Base-by-base conservation (phyloP, 2,329 filamentous ascomycete genomes). In the Botrytis sinoallii region DNA sequence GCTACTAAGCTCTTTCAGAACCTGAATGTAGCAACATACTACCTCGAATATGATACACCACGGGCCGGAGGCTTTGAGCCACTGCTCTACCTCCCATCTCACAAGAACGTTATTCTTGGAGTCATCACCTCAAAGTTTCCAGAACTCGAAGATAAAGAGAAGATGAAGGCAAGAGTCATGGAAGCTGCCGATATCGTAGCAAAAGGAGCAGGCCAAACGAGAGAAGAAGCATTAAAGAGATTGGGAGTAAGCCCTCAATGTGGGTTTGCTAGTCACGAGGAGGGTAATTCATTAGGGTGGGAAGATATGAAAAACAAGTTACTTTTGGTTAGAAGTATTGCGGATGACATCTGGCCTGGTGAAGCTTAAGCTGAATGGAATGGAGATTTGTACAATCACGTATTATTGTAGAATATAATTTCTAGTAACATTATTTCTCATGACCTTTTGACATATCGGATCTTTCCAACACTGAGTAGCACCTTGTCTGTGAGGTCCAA, bases 291-390 rank as follows among this genome's bases (percentile, higher is more conserved):
- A 20, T 84, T 95, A 70, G 88, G 86, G 32, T 84, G 89, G 75
- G 88, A 92, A 67, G 91, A 92, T 75, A 91, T 94, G 90, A 89
- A 88, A 83, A 89, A 87, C 81, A 95, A 94, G 85, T 83, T 95
- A 78, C 84, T 87, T 76, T 83, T 95, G 70, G 91, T 94, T 25
- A 87, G 92, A 76, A 85, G 89, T 77, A 89, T 95, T 78, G 92
- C 92, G 5, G 88, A 94, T 80, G 88, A 91, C 79, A 88, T 95
- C 74, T 95, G 92, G 92, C 81, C 75, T 48, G 78, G 77, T 25
- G 70, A 78, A 60, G 73, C 76, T 35, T 79, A 68, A 75, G n/a
- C 59, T 18, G 10, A 55, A 29, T 4, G 61, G 9, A 44, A n/a
- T 38, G 65, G 8, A 4, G 14, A 40, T 32, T 14, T 67, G 14